Base-by-base conservation (phyloP, 345 rosid genomes). In the Acer yangbiense region DNA sequence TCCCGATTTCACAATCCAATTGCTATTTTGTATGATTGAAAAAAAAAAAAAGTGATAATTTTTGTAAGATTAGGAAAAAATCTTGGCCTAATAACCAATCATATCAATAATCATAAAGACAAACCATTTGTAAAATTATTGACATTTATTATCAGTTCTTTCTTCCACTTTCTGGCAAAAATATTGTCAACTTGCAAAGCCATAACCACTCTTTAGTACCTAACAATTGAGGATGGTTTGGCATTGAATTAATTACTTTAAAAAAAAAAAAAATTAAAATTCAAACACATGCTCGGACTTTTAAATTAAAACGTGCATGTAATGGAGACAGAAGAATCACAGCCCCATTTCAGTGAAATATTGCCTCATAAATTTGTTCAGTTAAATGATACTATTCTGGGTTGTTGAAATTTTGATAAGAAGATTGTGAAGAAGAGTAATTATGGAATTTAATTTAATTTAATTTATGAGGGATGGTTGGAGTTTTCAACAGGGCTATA, bases 171-270 rank as follows among this genome's bases (percentile, higher is more conserved):
- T 64, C 17, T 7, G 60, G 72, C 71, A 64, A 78, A 71, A 72
- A 18, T 67, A 16, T 58, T 13, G 41, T 78, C 67, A 72, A 72
- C 1, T 12, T 66, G 60, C 17, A 7, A 16, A 67, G 12, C 41
- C 44, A n/a, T 58, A 67, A 27, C 77, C 18, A 67, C 62, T 62
- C 29, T 66, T 17, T 44, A 10, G 77, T 46, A 73, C 62, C 68
- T 46, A 73, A 52, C 29, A 57, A 57, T 55, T 72, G 64, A 78
- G 55, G 58, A 72, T 65, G 61, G 77, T 78, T 72, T 72, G 81
- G 62, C 72, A 55, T 18, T 48, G 46, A 64, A 62, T 14, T 54
- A 46, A 46, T 65, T 7, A 25, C 43, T 23, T 8, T 65, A 52
- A 27, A 72, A 32, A 52, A 50, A 13, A 13, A 35, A 4, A 35